Base-by-base conservation (phyloP, 768 basidiomycete genomes). In the Termitomyces sp. region DNA sequence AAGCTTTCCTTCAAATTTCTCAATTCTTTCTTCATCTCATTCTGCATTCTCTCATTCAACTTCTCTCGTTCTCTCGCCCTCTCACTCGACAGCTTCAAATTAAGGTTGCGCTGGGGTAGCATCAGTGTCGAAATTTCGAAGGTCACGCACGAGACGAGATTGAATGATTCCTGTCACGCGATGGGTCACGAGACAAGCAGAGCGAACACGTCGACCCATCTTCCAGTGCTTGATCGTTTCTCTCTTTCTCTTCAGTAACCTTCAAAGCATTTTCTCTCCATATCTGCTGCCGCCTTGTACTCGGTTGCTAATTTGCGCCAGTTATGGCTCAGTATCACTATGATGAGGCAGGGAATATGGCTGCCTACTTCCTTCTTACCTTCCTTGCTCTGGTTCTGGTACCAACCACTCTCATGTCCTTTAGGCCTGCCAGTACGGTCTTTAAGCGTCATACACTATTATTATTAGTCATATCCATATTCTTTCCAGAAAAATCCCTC, bases 281-380 rank as follows among this genome's bases (percentile, higher is more conserved):
- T 44, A 49, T 24, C 41, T 31, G 56, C 55, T 41, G 31, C 30
- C 44, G n/a, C 31, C 27, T 52, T 31, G 54, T 20, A 46, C 20
- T 13, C 15, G 46, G 24, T 1, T 16, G 15, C 11, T 18, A 27
- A 51, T 33, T 33, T 41, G 33, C 18, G 30, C 36, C 45, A 57
- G 51, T 68, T 68, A 65, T 91, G 90, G 88, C 88, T 64, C 83
- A 87, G 64, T 92, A 93, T 75, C 80, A 86, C 74, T 93, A 93
- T 71, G 91, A 93, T 72, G 91, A 93, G 77, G 81, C 82, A 49
- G 91, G 92, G 63, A 85, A 84, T 63, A 88, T 93, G 88, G 90
- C 91, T 67, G 81, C 86, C 39, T 98, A 95, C 76, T 98, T 98
- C 73, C 73, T 94, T 60, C 84, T 98, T 57, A 93, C 94, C 8